Evolutionary conservation across 805 yeast species (phyloP), one percentile per base, ranked within the genome.

Genomic region (Wickerhamia fluorescens): DNA sequence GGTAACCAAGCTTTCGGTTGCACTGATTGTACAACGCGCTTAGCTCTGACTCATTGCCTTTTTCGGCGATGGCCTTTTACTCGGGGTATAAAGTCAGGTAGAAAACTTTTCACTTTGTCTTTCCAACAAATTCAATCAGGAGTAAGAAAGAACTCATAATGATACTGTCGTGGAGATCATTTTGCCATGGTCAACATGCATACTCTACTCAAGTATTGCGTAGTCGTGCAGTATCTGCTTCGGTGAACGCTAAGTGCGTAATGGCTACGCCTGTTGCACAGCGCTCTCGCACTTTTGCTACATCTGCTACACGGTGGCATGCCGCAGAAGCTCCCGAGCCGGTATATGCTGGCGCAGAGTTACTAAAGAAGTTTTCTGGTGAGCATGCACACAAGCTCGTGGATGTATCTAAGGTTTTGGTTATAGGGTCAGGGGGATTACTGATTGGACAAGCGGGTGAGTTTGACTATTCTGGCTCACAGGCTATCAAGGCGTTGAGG

Each of bases 381-480:
- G 79, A 76, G 37, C 66, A 76, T 40, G 73, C 75, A 25, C 75
- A 73, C 31, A 62, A 73, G 36, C 63, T 86, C 30, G 95, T 85
- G 24, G 94, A 86, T 37, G 95, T 86, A 17, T 65, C 76, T 38
- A 83, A 83, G 48, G 97, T 92, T 6, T 71, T 89, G 33, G 84
- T 89, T 30, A 83, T 89, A 51, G 98, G 98, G 7, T 89, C 97
- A 6, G 98, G 98, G 50, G 98, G 97, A 30, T 68, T 89, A 33
- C 83, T 95, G 30, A 89, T 89, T 55, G 97, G 97, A 36, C 97
- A 89, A 63, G 97, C 97, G 29, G 97, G 97, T 49, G 97, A 89
- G 63, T 89, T 89, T 49, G 97, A 89, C 61, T 89, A 89, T 58
- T 81, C 94, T 31, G 95, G 97, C 34, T 88, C 96, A 14, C 97